Percentiles rank a stretch among this genome's conserved stretches.
Conservation (phyloP, 1,139 yeast genomes). For the Ashbya aceris region DNA sequence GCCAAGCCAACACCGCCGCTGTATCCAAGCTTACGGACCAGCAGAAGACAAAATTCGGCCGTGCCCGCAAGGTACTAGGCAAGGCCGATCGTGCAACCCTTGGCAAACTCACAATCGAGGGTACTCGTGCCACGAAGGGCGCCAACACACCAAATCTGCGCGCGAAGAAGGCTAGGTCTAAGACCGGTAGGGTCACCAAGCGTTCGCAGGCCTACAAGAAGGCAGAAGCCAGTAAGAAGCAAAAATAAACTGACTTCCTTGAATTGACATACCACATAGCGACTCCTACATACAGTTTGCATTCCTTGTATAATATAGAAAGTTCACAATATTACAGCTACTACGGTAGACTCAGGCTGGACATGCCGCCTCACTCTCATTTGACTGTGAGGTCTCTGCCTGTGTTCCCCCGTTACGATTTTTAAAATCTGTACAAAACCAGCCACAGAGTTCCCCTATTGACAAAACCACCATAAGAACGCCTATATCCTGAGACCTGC, state of each 20-base stretch:
- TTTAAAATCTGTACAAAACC: no score
- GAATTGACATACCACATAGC: no score
- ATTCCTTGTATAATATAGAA: no score
- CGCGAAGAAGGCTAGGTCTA: slow-evolving; percentile 55
- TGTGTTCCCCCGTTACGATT: no score
- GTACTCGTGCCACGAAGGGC: slow-evolving; percentile 72
- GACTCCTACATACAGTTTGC: no score
- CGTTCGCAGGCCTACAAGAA: slow-evolving; percentile 30
- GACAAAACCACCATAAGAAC: not conserved
- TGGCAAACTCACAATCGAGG: slow-evolving; percentile 55
- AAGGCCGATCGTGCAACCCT: slow-evolving; percentile 69
- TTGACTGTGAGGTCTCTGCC: no score
- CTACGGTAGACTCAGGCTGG: no score
- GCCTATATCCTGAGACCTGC: no score
- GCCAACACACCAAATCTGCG: slow-evolving; percentile 50
- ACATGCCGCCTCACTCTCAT: no score
- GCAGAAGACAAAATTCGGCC: slow-evolving; percentile 71
- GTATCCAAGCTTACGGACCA: slow-evolving; percentile 38
- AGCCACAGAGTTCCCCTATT: no score
- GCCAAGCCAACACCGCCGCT: slow-evolving; percentile 16
- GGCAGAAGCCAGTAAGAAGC: slow-evolving; percentile 5
- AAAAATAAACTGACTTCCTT: no score
- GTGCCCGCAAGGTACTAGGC: slow-evolving; percentile 67
- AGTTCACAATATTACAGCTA: no score
- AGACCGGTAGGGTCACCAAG: slow-evolving; percentile 31